These are phyloP conservation scores for Grigorovia jiainica DNA, from an alignment of 805 yeast species.

Conservation along the genomic window DNA sequence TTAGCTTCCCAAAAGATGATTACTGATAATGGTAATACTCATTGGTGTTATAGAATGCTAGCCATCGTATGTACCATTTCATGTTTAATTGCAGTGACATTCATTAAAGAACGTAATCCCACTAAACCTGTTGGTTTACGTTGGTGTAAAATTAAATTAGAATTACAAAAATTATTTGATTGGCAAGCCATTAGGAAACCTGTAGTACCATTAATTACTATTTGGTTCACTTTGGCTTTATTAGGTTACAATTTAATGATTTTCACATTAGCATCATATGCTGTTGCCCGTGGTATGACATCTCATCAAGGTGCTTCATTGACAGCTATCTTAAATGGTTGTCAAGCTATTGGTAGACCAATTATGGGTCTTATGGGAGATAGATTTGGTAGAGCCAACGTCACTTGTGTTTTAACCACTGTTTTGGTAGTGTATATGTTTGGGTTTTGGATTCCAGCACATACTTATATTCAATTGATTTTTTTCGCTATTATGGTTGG, in stretches of 20 bases:
- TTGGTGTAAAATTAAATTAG: slow-evolving; percentile 20
- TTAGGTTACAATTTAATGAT: slow-evolving; percentile 36
- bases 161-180: slow-evolving; percentile 10
- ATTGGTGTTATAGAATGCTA: slow-evolving; percentile 38
- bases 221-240: slow-evolving; percentile 30
- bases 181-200: slow-evolving; percentile 13
- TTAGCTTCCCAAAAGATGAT: slow-evolving; percentile 36
- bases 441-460: slow-evolving; percentile 40
- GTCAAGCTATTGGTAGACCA: slow-evolving; percentile 42
- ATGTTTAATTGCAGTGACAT: slow-evolving; percentile 31
- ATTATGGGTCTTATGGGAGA: slow-evolving; percentile 37
- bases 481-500: slow-evolving; percentile 38
- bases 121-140: slow-evolving; percentile 24
- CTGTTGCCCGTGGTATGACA: too few relatives aligned
- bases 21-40: slow-evolving; percentile 32
- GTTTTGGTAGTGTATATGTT: slow-evolving; percentile 32
- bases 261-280: slow-evolving; percentile 39
- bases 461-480: slow-evolving; percentile 32
- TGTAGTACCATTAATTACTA: slow-evolving; percentile 25
- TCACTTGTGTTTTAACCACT: slow-evolving; percentile 31
- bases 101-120: slow-evolving; percentile 39
- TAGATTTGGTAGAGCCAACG: slow-evolving; percentile 37
- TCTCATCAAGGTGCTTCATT: slow-evolving; percentile 35
- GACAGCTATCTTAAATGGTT: slow-evolving; percentile 37
- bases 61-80: slow-evolving; percentile 32